Percentiles rank a stretch among this genome's conserved stretches.
Conservation (phyloP, 345 rosid species). For the Populus simonii region DNA sequence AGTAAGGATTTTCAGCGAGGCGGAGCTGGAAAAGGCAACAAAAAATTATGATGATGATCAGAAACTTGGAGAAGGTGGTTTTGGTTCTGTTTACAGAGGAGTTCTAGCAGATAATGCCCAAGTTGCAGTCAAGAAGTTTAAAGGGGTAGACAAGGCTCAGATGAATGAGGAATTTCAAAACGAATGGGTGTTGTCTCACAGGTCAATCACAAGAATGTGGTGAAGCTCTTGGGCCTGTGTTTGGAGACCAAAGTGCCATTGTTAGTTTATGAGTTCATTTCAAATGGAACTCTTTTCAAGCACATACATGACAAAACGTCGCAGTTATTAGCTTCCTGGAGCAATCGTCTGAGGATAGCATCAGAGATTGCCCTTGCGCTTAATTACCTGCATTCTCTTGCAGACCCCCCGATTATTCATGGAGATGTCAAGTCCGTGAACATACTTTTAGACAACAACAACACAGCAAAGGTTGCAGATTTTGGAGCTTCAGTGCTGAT, state of each 20-base stretch:
- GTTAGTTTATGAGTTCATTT: slow-evolving; percentile 28
- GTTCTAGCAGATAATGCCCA: background rate
- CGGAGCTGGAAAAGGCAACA: slow-evolving; percentile 29
- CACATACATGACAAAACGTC: slow-evolving; percentile 24
- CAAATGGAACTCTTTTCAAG: slow-evolving; percentile 24
- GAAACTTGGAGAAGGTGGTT: slow-evolving; percentile 30
- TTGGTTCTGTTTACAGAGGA: slow-evolving; percentile 30
- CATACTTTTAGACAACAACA: slow-evolving; percentile 31
- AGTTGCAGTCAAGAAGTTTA: slow-evolving; percentile 24
- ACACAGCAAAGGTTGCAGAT: slow-evolving; percentile 31
- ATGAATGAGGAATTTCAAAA: slow-evolving; percentile 21
- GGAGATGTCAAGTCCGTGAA: slow-evolving; percentile 33
- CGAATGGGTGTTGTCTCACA: slow-evolving; percentile 27
- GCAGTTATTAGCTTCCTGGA: slow-evolving; percentile 12
- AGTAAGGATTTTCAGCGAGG: slow-evolving; percentile 29
- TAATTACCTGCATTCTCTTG: slow-evolving; percentile 34
- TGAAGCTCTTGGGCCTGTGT: slow-evolving; percentile 32
- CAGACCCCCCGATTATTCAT: slow-evolving; percentile 36
- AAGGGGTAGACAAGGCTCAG: slow-evolving; percentile 17
- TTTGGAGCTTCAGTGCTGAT: slow-evolving; percentile 36
- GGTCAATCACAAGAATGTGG: slow-evolving; percentile 35
- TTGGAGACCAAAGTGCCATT: slow-evolving; percentile 34
- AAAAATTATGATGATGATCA: slow-evolving; percentile 12
- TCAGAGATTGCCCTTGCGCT: slow-evolving; percentile 34
- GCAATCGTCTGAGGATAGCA: slow-evolving; percentile 17